Evolutionary conservation across 768 basidiomycete species (phyloP), one percentile per base, ranked within the genome.

Genomic region (Termitomyces sp.): DNA sequence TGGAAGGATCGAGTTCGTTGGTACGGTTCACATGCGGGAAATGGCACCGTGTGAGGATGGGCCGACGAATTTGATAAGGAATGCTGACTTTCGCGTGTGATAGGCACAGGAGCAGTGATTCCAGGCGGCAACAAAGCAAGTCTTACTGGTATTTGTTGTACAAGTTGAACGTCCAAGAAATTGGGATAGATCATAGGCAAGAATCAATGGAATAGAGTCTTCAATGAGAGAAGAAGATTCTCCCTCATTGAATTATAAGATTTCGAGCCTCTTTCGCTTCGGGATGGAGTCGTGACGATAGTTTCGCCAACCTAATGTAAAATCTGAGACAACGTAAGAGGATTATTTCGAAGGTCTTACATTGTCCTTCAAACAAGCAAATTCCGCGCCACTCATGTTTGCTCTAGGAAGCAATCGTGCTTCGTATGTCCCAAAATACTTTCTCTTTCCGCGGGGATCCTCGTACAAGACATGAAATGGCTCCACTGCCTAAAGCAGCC

Each of bases 301-400:
- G 42, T 61, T 18, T 63, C 52, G 34, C 49, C 45, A 34, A 55
- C 49, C 60, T 63, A 13, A 39, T 22, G n/a, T 7, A 24, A 48
- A 31, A 28, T 20, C 37, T 51, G 18, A 48, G 20, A 15, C 33
- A 12, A 28, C 13, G 33, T 33, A 20, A 10, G 26, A 24, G 26
- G 29, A 56, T n/a, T 18, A 39, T 29, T 45, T n/a, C 18, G 42
- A 7, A 31, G 15, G 22, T 42, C 56, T 50, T 47, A 61, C 56
- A 3, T 4, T 6, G 31, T 39, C 34, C 4, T n/a, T 48, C 41
- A 57, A 28, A 10, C 22, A 34, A 45, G 53, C 50, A n/a, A 62
- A 45, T 42, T 62, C 63, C 15, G 60, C 60, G 28, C 63, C 63
- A 50, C 39, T 57, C 62, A 61, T 61, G 16, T 39, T 55, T 37